These are phyloP conservation scores for Fusarium falciforme DNA, from an alignment of 2,329 filamentous ascomycete genomes.

Conservation along the genomic window DNA sequence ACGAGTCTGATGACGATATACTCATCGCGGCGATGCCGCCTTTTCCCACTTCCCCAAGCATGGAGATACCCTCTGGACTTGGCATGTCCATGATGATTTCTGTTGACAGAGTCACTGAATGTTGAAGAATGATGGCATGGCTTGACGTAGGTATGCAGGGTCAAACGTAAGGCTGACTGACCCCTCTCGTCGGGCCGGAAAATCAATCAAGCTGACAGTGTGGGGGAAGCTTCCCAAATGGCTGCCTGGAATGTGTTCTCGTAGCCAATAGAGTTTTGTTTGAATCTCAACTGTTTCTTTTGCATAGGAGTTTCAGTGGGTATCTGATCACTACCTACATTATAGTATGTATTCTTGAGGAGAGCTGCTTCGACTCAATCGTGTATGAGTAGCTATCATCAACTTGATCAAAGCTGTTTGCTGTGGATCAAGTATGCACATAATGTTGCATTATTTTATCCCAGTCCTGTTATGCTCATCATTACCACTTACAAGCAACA, in stretches of 20 bases:
- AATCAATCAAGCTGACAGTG: not conserved
- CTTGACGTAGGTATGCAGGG: not conserved
- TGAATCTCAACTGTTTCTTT: not conserved
- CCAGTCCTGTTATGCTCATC: not conserved
- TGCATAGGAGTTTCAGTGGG: not conserved
- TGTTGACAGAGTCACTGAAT: not conserved
- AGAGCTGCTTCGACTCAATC: not conserved
- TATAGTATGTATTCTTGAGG: not conserved
- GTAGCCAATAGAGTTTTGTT: not conserved
- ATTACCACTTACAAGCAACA: not conserved
- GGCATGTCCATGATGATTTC: not conserved
- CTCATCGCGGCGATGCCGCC: not conserved
- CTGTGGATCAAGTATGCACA: not conserved
- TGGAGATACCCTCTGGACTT: not conserved
- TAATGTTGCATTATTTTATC: not conserved
- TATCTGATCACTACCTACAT: not conserved
- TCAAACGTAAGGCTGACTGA: not conserved
- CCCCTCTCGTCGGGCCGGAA: not conserved
- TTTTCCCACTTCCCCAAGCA: not conserved
- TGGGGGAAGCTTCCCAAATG: not conserved
- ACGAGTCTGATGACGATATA: not conserved
- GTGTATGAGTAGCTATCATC: not conserved
- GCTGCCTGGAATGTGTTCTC: not conserved
- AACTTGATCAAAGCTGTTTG: not conserved
- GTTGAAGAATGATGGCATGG: not conserved